These are phyloP conservation scores for Xerocomus potaroensis DNA, from an alignment of 768 basidiomycete species.

Conservation along the genomic window DNA sequence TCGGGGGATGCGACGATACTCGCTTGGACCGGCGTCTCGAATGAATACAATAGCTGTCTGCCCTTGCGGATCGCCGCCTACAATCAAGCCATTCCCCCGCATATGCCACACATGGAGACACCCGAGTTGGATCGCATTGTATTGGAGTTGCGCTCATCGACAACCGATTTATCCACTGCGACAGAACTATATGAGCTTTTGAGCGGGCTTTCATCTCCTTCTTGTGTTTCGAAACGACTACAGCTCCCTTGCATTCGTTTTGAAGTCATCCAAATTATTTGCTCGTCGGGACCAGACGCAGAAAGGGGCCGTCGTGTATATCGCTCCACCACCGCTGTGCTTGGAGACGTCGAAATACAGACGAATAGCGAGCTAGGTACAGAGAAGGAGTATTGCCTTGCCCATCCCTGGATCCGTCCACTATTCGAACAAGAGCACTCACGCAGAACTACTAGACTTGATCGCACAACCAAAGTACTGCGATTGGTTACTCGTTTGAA, in stretches of 20 bases:
- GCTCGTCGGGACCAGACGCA: no score
- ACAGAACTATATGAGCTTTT: not conserved
- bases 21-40: conserved; percentile 42
- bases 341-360: conserved; percentile 6
- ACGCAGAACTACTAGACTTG: not conserved
- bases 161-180: not conserved
- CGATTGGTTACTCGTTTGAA: conserved; percentile 2
- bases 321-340: not conserved
- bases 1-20: conserved; percentile 1
- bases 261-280: not conserved
- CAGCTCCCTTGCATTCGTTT: conserved; percentile 5
- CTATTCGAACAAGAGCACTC: conserved; percentile 4
- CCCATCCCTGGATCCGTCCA: conserved; percentile 13
- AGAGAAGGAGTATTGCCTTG: not conserved
- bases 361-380: not conserved
- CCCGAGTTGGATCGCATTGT: not conserved
- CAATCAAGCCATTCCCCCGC: not conserved
- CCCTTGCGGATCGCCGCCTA: conserved; percentile 1
- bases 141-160: not conserved
- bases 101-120: conserved; percentile 1
- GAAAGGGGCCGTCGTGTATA: not conserved
- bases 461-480: not conserved
- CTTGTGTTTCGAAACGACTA: not conserved
- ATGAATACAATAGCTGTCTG: conserved; percentile 8
- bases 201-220: not conserved